phyloP scores from a whole-genome alignment of 371 early-diverging fungal species.

The Rhizopus microsporus region DNA sequence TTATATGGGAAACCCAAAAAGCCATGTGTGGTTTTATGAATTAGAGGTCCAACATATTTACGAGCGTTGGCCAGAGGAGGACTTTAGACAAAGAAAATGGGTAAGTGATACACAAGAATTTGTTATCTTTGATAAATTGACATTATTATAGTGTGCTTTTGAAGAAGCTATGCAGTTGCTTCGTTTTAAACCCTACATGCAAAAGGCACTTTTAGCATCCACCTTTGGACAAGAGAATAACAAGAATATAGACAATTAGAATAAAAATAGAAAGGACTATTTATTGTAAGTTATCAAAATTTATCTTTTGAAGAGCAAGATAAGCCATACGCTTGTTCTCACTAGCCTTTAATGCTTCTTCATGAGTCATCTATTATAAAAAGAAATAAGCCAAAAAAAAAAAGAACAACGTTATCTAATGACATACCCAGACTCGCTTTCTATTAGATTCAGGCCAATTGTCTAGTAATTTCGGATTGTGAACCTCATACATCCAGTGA shows the following conservation, averaged over 20 bases:
- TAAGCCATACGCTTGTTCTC: conserved; percentile 39
- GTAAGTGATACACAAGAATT: conserved; percentile 31
- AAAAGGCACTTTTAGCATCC: conserved; percentile 48
- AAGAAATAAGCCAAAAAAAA: not conserved
- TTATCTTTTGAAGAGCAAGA: conserved; percentile 33
- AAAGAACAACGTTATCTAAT: not conserved
- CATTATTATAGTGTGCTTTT: conserved; percentile 46
- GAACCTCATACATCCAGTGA: conserved; percentile 50
- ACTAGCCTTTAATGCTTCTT: conserved; percentile 38
- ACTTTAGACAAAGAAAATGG: conserved; percentile 57
- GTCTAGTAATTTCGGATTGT: conserved; percentile 26
- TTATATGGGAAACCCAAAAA: conserved; percentile 44
- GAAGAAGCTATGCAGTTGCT: conserved; percentile 55
- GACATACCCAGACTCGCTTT: conserved; percentile 39
- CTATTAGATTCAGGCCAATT: conserved; percentile 30
- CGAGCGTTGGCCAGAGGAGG: conserved; percentile 59
- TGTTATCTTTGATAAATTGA: not conserved
- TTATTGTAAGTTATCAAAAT: not conserved
- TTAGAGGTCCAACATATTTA: conserved; percentile 52
- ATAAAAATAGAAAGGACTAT: not conserved
- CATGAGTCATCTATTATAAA: conserved; percentile 26
- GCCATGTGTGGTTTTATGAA: conserved; percentile 59
- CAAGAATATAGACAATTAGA: not conserved
- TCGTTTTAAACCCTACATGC: conserved; percentile 56
- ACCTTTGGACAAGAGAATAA: conserved; percentile 29